Conservation (phyloP, 2,329 filamentous ascomycete species). For the Aspergillus glaucus region DNA sequence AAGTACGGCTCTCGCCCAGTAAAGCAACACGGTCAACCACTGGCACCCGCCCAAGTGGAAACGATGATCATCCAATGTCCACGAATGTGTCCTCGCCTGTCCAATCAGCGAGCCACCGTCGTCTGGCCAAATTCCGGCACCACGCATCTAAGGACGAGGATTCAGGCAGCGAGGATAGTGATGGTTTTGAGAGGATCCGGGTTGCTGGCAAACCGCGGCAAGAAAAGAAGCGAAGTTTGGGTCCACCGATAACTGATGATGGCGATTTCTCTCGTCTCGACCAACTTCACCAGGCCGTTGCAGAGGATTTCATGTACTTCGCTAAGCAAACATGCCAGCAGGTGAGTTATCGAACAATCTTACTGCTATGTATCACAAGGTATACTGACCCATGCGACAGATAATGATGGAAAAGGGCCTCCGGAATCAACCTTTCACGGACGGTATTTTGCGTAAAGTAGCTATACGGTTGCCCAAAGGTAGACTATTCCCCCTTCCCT, state of each 20-base stretch:
- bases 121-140: slow-evolving; percentile 22
- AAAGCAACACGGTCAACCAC: slow-evolving; percentile 19
- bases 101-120: slow-evolving; percentile 39
- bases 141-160: slow-evolving; percentile 16
- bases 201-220: slow-evolving; percentile 25
- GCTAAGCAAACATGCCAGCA: slow-evolving; percentile 40
- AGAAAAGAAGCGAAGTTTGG: slow-evolving; percentile 25
- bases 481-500: slow-evolving; percentile 12
- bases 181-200: slow-evolving; percentile 39
- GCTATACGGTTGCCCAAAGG: slow-evolving; percentile 42
- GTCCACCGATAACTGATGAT: slow-evolving; percentile 44
- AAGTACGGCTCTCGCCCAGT: slow-evolving; percentile 46
- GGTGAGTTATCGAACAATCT: slow-evolving; percentile 19
- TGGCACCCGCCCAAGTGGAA: slow-evolving; percentile 29
- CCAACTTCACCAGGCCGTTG: slow-evolving; percentile 37
- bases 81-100: slow-evolving; percentile 63
- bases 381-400: slow-evolving; percentile 14
- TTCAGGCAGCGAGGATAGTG: slow-evolving; percentile 34
- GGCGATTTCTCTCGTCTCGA: slow-evolving; percentile 37
- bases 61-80: slow-evolving; percentile 50
- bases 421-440: slow-evolving; percentile 42
- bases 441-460: slow-evolving; percentile 43
- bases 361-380: neutral
- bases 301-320: slow-evolving; percentile 43
- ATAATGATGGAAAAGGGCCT: slow-evolving; percentile 40